Evolutionary conservation across 169 alveolate species (phyloP).

Genomic region (Cystoisospora suis): DNA sequence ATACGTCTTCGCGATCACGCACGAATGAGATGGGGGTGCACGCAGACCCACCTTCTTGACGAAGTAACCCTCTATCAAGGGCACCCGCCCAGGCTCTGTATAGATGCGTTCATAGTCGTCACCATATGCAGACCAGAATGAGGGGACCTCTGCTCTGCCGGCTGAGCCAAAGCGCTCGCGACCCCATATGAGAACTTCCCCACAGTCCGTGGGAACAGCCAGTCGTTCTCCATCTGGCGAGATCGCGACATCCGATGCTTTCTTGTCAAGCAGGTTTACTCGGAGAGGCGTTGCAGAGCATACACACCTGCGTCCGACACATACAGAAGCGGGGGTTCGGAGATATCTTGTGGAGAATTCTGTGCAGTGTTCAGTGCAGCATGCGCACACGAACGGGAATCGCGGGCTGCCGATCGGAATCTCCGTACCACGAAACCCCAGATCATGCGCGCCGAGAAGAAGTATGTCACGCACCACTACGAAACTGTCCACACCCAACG

Average conservation of each 20-base stretch:
- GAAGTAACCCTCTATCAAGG: not conserved
- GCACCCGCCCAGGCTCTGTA: not conserved
- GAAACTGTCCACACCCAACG: no score
- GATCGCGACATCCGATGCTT: not conserved
- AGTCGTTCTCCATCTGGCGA: constrained; percentile 7
- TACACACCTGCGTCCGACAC: not conserved
- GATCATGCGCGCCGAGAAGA: no score
- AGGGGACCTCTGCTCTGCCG: not conserved
- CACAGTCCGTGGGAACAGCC: not conserved
- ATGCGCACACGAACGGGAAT: no score
- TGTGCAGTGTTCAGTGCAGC: no score
- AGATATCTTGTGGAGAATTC: no score
- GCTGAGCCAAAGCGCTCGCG: constrained; percentile 10
- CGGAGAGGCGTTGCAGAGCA: not conserved
- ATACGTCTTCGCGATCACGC: no score
- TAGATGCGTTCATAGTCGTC: not conserved
- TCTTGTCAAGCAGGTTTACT: not conserved
- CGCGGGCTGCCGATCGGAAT: no score
- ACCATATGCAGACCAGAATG: not conserved
- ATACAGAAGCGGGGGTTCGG: no score
- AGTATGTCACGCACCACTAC: no score
- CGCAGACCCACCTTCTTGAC: not conserved
- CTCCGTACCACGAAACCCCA: no score
- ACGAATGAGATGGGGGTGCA: no score
- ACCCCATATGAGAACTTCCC: not conserved